phyloP scores from a whole-genome alignment of 768 basidiomycete species.

The Rhodosporidiobolus sp. region DNA sequence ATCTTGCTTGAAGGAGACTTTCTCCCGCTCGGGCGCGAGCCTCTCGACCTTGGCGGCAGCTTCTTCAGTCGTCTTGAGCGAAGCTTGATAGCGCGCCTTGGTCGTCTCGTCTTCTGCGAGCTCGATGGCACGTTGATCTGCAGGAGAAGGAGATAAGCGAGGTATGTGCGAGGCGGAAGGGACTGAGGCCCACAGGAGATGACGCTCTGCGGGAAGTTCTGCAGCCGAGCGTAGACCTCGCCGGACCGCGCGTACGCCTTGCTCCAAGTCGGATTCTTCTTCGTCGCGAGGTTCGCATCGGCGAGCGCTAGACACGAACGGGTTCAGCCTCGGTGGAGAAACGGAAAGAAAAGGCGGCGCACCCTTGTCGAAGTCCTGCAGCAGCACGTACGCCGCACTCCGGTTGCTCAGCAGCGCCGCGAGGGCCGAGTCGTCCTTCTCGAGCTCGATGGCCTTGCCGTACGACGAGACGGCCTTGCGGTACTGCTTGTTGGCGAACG shows the following conservation, averaged over 20 bases:
- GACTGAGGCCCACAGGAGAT: too few relatives aligned
- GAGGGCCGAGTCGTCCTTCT: background rate
- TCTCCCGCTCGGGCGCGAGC: background rate
- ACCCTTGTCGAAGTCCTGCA: background rate
- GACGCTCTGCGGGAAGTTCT: background rate
- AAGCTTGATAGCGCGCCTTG: background rate
- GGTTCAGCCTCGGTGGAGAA: background rate
- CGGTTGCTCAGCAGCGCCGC: constrained; percentile 1
- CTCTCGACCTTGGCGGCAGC: background rate
- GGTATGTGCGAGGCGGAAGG: too few relatives aligned
- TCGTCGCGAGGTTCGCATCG: background rate
- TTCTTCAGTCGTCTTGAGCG: background rate
- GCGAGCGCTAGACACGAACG: background rate
- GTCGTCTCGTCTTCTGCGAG: background rate
- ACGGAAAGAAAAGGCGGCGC: background rate
- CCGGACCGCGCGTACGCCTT: constrained; percentile 1
- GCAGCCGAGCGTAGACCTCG: background rate
- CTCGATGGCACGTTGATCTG: background rate
- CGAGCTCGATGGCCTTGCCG: background rate
- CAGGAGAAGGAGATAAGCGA: background rate
- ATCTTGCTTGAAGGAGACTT: too few relatives aligned
- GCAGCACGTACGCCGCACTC: background rate
- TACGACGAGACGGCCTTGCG: background rate
- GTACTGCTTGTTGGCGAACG: constrained; percentile 6
- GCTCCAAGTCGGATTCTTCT: background rate